Evolutionary conservation across 2,329 filamentous ascomycete species (phyloP).

Genomic region (Hypoxylon rubiginosum): DNA sequence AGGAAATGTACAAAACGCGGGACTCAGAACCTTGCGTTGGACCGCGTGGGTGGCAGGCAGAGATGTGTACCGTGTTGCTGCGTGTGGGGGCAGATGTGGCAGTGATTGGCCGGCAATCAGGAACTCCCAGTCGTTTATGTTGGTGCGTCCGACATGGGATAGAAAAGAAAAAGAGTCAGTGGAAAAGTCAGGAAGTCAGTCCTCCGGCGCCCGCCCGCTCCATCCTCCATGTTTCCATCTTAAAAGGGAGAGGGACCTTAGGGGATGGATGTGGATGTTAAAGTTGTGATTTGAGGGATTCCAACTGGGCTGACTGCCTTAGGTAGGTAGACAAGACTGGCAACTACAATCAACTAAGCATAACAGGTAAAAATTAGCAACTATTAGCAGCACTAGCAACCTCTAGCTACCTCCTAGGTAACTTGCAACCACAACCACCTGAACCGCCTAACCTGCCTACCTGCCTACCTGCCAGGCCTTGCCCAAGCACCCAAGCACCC

Average conservation of each 20-base stretch:
- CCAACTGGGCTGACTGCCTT: too few relatives aligned
- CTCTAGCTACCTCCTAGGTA: too few relatives aligned
- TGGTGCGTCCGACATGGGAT: slow-evolving; percentile 18
- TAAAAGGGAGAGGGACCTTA: slow-evolving; percentile 10
- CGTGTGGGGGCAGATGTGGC: slow-evolving; percentile 32
- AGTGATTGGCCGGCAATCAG: slow-evolving; percentile 32
- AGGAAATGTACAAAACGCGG: neutral
- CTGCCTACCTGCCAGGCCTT: too few relatives aligned
- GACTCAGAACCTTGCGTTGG: slow-evolving; percentile 22
- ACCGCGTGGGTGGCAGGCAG: slow-evolving; percentile 28
- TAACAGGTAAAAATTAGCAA: too few relatives aligned
- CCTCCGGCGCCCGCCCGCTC: slow-evolving; percentile 12
- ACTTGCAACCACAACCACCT: too few relatives aligned
- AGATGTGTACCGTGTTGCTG: slow-evolving; percentile 4
- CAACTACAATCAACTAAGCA: too few relatives aligned
- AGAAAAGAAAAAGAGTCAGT: neutral
- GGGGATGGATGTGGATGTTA: too few relatives aligned
- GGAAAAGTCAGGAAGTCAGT: slow-evolving; percentile 5
- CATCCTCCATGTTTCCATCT: neutral
- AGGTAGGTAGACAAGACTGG: too few relatives aligned
- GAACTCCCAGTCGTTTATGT: slow-evolving; percentile 22
- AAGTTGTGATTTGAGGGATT: too few relatives aligned
- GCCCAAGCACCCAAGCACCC: too few relatives aligned
- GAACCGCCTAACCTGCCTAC: too few relatives aligned
- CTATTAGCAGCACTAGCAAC: too few relatives aligned